Percentiles rank a stretch among this genome's conserved stretches.
Conservation (phyloP, 495 filamentous ascomycete species). For the Daldinia concentrica region DNA sequence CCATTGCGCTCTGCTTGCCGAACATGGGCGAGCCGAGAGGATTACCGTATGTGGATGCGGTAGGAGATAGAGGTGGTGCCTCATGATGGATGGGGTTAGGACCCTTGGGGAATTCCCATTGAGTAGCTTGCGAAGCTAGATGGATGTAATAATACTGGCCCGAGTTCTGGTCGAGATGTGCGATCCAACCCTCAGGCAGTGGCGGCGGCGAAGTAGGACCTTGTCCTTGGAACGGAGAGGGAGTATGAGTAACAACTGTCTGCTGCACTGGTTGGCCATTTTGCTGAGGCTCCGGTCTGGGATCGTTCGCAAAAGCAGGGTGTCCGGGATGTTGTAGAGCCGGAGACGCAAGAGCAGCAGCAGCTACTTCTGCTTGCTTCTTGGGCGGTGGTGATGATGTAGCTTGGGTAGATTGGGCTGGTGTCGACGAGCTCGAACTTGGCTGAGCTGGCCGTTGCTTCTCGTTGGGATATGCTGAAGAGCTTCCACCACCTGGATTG, state of each 20-base stretch:
- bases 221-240: slow-evolving; percentile 60
- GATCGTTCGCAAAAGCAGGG: slow-evolving; percentile 89
- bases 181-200: slow-evolving; percentile 97
- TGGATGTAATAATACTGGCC: slow-evolving; percentile 99
- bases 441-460: slow-evolving; percentile 65
- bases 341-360: slow-evolving; percentile 51
- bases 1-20: slow-evolving; percentile 72
- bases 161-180: slow-evolving; percentile 91
- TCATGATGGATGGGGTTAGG: slow-evolving; percentile 85
- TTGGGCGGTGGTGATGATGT: slow-evolving; percentile 63
- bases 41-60: slow-evolving; percentile 79
- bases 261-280: slow-evolving; percentile 58
- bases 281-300: slow-evolving; percentile 53
- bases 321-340: slow-evolving; percentile 67
- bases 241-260: slow-evolving; percentile 56
- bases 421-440: slow-evolving; percentile 50
- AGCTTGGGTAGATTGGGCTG: slow-evolving; percentile 47
- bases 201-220: slow-evolving; percentile 86
- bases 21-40: slow-evolving; percentile 79
- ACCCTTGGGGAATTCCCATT: slow-evolving; percentile 98
- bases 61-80: slow-evolving; percentile 79
- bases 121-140: slow-evolving; percentile 91
- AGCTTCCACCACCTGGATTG: slow-evolving; percentile 57
- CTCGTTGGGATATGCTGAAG: slow-evolving; percentile 76
- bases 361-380: slow-evolving; percentile 52